Base-by-base conservation (phyloP, 2,329 filamentous ascomycete species). In the Dothiorella sarmentorum region DNA sequence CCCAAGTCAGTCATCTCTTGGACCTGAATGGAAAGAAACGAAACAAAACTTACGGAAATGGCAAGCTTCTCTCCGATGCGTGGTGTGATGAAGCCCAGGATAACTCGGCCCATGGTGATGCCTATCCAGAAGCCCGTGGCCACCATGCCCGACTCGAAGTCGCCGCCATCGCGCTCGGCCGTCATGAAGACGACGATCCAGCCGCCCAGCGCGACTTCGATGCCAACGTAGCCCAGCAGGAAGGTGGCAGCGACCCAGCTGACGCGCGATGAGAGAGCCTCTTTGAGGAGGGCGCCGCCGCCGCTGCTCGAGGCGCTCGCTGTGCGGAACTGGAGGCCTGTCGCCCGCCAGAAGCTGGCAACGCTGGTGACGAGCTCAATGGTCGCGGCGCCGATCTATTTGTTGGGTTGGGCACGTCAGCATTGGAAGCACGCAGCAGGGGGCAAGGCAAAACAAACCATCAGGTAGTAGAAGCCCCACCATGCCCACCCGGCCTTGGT, bases 131-230 rank as follows among this genome's bases (percentile, higher is more conserved):
- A 64, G 7, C 62, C 62, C 6, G 62, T 63, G 1, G 56, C 40
- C 1, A 62, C 59, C n/a, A 64, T 49, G n/a, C 58, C 60, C 9
- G 61, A 58, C 22, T 57, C 59, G 35, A 63, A 64, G 11, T 57
- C 44, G 18, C 33, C 44, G 29, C 55, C 55, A 38, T 86, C 72
- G 15, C 91, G 83, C 24, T 91, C 85, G 17, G 82, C 78, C n/a
- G 91, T 85, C 89, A 96, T 95, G 69, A 95, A 95, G 0, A 86
- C 87, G 45, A 90, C 86, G 62, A 95, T 87, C 90, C 90, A 93
- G 13, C 90, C 90, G 18, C 87, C 87, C 3, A 91, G 76, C 0
- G 84, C 85, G 60, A 90, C 87, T 73, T 96, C 90, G 6, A 84
- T 80, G 3, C 91, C 91, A 0, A 92, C 86, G 66, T 95, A 95